Base-by-base conservation (phyloP, 805 yeast genomes). In the Wilhelminamyces savonicus region DNA sequence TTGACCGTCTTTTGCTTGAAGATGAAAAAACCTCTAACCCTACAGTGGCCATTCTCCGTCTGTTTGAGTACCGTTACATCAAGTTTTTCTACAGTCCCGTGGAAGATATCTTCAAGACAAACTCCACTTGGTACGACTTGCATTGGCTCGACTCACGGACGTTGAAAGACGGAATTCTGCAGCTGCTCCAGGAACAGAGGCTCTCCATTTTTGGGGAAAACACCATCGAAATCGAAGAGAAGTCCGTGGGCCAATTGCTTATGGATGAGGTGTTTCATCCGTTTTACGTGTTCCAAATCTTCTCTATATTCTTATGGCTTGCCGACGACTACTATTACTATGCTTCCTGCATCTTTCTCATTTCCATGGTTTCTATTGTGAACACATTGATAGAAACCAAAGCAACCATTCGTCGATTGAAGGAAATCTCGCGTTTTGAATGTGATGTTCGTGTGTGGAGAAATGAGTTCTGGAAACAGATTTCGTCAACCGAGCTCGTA, bases 221-320 rank as follows among this genome's bases (percentile, higher is more conserved):
- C 53, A 60, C 75, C 17, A 73, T 92, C 27, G 80, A 81, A 33
- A 74, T 92, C 42, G 75, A 76, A 30, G 90, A 82, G 34, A 90
- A 87, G 37, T 52, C 88, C 1, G 61, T 76, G 1, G 20, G 61
- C 0, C 76, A 77, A 48, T 66, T 92, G 26, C 63, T 92, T 21
- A 63, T 82, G 16, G 94, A 86, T 47, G 98, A 92, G 53, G 85
- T 87, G 0, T 59, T 92, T 24, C 97, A 92, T 54, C 99, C 99
- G 1, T 92, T 92, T 52, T 92, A 92, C 53, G 72, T 94, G 24
- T 92, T 92, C 53, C 99, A 92, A 61, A 78, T 90, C 1, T 90
- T 90, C 50, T 87, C 97, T 3, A 82, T 92, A 32, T 60, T 88
- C 19, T 62, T 92, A 26, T 92, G 99, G 99, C 69, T 86, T 8